Evolutionary conservation across 305 asterid species (phyloP).

Genomic region (Rubia balearica): DNA sequence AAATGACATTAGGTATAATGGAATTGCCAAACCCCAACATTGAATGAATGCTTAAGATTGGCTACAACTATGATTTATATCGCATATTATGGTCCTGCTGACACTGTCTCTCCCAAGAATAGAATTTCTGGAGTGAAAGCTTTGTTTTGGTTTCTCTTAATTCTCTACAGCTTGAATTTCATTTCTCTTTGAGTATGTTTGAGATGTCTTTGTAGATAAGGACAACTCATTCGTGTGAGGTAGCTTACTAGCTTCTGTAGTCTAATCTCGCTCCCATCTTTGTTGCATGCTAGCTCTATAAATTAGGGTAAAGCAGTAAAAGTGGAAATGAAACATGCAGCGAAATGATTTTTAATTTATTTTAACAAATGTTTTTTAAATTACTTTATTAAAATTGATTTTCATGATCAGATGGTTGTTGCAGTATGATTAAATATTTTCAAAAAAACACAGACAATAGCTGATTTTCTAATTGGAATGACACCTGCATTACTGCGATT

Average conservation of each 20-base stretch:
- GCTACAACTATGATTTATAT: background rate
- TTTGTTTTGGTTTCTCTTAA: background rate
- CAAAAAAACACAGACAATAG: background rate
- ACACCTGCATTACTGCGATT: background rate
- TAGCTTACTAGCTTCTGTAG: background rate
- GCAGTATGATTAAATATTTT: background rate
- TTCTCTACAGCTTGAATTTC: background rate
- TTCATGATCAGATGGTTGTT: background rate
- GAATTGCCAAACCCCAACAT: background rate
- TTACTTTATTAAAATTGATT: background rate
- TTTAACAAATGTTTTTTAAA: too few relatives aligned
- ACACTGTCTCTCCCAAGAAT: background rate
- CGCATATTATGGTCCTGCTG: background rate
- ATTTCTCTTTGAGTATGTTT: background rate
- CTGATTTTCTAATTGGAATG: conserved; percentile 3
- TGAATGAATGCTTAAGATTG: background rate
- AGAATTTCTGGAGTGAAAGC: background rate
- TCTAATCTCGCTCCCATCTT: background rate
- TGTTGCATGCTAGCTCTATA: background rate
- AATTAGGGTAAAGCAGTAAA: background rate
- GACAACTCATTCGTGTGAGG: background rate
- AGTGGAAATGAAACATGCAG: background rate
- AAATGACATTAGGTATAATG: background rate
- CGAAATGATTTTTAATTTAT: background rate
- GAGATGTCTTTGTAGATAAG: background rate